Base-by-base conservation (phyloP, 2,329 filamentous ascomycete genomes). In the Huntiella abstrusa region DNA sequence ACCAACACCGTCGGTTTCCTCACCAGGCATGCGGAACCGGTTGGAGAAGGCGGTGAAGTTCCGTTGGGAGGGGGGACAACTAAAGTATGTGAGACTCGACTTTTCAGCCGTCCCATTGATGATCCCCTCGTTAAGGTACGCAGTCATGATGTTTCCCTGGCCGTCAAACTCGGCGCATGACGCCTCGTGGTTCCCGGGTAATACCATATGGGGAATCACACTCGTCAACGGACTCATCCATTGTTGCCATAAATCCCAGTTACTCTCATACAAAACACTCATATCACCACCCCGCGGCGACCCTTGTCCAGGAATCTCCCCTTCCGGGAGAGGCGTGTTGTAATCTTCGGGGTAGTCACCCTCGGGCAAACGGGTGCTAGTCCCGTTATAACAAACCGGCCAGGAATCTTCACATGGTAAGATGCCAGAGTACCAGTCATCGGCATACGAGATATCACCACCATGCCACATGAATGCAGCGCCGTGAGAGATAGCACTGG, bases 321-420 rank as follows among this genome's bases (percentile, higher is more conserved):
- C 66, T 4, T 52, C 57, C 2, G 67, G 66, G 1, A 70, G 55
- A 17, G 67, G 65, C n/a, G 51, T 55, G 47, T 62, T 55, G 55
- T 69, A 69, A 35, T 47, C 45, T 8, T 60, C 56, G 1, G 62
- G 58, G 33, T 62, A 56, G 41, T 58, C 55, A 1, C 61, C 62
- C 7, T 60, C 56, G 6, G 62, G 66, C 4, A 69, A 57, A 39
- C 54, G 43, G 1, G 60, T 61, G 38, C 55, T 59, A 5, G 64
- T 64, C 42, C 67, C 68, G 47, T 70, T 70, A 55, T 70, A 71
- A 58, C 68, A 71, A 11, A 70, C 59, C 1, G 64, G 63, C 66
- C 66, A 69, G 52, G 60, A 57, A 45, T 59, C 56, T 40, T 58
- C 62, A 48, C 68, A 71, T 11, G 67, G 61, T 13, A 70, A 54